A percentile compares a stretch with the other conserved stretches of the same genome.
Conservation (phyloP, 768 basidiomycete species). For the Lyophyllum semitale region DNA sequence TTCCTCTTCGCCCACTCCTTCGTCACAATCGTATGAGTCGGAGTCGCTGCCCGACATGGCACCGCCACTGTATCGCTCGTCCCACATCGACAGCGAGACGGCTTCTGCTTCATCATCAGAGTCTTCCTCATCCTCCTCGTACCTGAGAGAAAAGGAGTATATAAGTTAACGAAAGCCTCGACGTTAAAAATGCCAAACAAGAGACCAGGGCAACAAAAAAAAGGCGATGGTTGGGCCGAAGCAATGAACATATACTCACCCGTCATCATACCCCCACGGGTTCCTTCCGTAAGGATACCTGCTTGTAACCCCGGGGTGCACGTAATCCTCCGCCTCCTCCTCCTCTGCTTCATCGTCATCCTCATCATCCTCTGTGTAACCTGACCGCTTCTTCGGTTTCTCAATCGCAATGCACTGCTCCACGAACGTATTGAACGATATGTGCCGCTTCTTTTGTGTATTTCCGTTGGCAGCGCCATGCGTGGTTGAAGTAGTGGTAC, state of each 20-base stretch:
- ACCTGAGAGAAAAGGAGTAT: conserved; percentile 36
- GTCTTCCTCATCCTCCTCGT: conserved; percentile 71
- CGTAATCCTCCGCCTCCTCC: conserved; percentile 6
- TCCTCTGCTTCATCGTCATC: conserved; percentile 24
- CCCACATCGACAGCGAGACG: conserved; percentile 25
- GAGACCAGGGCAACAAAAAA: neutral
- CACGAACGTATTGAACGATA: conserved; percentile 97
- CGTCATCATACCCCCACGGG: conserved; percentile 57
- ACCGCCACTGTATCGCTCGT: conserved; percentile 21
- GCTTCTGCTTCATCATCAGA: conserved; percentile 46
- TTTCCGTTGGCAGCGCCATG: neutral
- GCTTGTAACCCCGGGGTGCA: conserved; percentile 4
- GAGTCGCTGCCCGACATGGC: conserved; percentile 40
- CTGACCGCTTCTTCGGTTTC: conserved; percentile 53
- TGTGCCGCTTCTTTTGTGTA: conserved; percentile 74
- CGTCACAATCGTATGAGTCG: conserved; percentile 36
- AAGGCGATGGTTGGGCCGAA: neutral
- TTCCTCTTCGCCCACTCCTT: conserved; percentile 27
- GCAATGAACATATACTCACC: conserved; percentile 42
- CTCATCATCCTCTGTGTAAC: conserved; percentile 19
- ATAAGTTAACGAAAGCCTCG: conserved; percentile 1
- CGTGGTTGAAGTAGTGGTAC: conserved; percentile 4
- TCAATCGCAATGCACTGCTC: conserved; percentile 94
- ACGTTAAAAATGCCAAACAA: neutral
- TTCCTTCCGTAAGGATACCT: conserved; percentile 24